Conservation (phyloP, 768 basidiomycete species). For the Hericium erinaceus region DNA sequence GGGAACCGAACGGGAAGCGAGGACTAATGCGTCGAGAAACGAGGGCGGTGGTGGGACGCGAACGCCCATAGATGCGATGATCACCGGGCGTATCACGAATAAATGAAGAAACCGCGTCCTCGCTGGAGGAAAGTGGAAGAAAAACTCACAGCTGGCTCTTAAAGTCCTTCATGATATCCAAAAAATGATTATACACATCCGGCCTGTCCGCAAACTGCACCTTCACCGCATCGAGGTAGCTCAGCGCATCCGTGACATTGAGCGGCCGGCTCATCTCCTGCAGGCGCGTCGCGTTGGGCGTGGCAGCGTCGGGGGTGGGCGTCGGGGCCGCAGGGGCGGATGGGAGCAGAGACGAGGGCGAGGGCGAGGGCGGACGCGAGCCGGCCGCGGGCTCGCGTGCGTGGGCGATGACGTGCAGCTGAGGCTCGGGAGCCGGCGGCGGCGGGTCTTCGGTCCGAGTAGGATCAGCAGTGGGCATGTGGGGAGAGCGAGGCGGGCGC, state of each 20-base stretch:
- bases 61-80: neutral
- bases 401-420: too few relatives aligned
- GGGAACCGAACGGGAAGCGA: too few relatives aligned
- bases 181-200: slow-evolving; percentile 88
- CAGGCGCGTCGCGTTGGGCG: slow-evolving; percentile 17
- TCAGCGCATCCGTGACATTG: slow-evolving; percentile 89
- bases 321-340: neutral
- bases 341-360: neutral
- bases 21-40: too few relatives aligned
- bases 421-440: too few relatives aligned
- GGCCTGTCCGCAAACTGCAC: slow-evolving; percentile 82
- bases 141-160: slow-evolving; percentile 81
- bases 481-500: too few relatives aligned
- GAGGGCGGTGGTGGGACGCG: too few relatives aligned
- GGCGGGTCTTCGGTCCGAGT: too few relatives aligned
- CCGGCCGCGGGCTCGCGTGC: too few relatives aligned
- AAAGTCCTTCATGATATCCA: slow-evolving; percentile 99
- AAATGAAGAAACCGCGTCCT: too few relatives aligned
- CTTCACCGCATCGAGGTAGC: slow-evolving; percentile 93
- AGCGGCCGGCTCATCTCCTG: slow-evolving; percentile 49
- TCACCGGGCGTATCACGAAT: neutral
- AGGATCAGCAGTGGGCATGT: too few relatives aligned
- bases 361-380: neutral
- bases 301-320: slow-evolving; percentile 4
- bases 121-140: too few relatives aligned